Percentiles rank a stretch among this genome's conserved stretches.
These are phyloP conservation scores for Ceratobasidium sp. DNA, from an alignment of 1,284 basidiomycete genomes.

Conservation along the genomic window DNA sequence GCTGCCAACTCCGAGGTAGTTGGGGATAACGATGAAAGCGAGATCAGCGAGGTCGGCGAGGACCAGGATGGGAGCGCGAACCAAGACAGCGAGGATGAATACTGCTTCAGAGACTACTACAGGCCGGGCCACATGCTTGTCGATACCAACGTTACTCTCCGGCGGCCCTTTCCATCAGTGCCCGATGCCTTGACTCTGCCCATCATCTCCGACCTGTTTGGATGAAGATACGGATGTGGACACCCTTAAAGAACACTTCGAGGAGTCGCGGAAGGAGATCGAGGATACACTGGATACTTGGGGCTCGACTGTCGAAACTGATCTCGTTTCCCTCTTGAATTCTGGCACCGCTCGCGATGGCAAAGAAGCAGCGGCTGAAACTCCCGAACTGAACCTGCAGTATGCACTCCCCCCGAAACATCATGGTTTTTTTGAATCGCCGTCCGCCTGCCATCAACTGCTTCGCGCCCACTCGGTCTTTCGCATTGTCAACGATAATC, in stretches of 20 bases:
- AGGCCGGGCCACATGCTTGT: not conserved
- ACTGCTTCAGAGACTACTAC: not conserved
- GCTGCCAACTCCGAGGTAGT: too few species aligned
- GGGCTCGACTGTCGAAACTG: not conserved
- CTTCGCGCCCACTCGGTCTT: conserved; percentile 16
- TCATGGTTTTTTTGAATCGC: not conserved
- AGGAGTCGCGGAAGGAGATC: not conserved
- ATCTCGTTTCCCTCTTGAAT: not conserved
- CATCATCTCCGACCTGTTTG: not conserved
- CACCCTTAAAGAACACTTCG: not conserved
- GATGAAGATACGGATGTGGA: not conserved
- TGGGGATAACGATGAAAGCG: not conserved
- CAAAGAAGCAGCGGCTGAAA: not conserved
- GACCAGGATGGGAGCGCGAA: not conserved
- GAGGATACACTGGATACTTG: not conserved
- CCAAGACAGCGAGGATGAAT: not conserved
- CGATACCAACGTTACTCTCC: not conserved
- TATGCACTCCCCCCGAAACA: not conserved
- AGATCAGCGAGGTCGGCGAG: not conserved
- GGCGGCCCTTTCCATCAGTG: not conserved
- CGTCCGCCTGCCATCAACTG: not conserved
- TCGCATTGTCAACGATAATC: not conserved
- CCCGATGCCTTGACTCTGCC: not conserved
- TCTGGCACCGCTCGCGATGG: not conserved
- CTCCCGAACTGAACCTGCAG: not conserved